Percentiles rank a stretch among this genome's conserved stretches.
phyloP scores from a whole-genome alignment of 2,329 filamentous ascomycete species.

The Penicillium digitatum region DNA sequence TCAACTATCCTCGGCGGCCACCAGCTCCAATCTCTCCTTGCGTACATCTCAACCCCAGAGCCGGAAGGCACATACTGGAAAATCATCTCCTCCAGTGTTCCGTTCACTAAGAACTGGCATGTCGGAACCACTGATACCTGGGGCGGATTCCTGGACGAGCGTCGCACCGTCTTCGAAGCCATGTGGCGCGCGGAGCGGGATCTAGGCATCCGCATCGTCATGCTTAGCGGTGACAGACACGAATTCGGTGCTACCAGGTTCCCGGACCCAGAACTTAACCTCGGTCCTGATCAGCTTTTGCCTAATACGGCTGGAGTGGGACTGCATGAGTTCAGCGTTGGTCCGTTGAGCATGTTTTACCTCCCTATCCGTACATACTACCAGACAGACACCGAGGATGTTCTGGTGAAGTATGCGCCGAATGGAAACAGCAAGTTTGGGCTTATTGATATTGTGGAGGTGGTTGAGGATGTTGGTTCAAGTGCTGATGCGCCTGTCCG shows the following conservation, averaged over 20 bases:
- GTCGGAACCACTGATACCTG: conserved; percentile 86
- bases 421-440: conserved; percentile 88
- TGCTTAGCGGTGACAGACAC: conserved; percentile 90
- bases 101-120: conserved; percentile 97
- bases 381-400: conserved; percentile 76
- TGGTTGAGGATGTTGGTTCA: conserved; percentile 42
- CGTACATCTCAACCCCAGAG: conserved; percentile 69
- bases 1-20: conserved; percentile 84
- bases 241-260: conserved; percentile 89
- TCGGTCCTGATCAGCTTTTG: conserved; percentile 16
- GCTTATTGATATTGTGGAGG: conserved; percentile 70
- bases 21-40: conserved; percentile 75
- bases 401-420: conserved; percentile 76
- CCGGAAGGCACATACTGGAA: conserved; percentile 85
- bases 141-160: conserved; percentile 84
- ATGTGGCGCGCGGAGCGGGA: conserved; percentile 81
- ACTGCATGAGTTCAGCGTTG: conserved; percentile 85
- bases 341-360: conserved; percentile 91
- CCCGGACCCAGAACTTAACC: conserved; percentile 44
- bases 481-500: conserved; percentile 7
- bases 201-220: conserved; percentile 69
- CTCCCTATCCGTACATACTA: conserved; percentile 77
- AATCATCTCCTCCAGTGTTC: conserved; percentile 82
- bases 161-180: conserved; percentile 72
- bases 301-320: conserved; percentile 34